Conservation (phyloP, 371 early-diverging fungal genomes). For the Massospora cicadina region DNA sequence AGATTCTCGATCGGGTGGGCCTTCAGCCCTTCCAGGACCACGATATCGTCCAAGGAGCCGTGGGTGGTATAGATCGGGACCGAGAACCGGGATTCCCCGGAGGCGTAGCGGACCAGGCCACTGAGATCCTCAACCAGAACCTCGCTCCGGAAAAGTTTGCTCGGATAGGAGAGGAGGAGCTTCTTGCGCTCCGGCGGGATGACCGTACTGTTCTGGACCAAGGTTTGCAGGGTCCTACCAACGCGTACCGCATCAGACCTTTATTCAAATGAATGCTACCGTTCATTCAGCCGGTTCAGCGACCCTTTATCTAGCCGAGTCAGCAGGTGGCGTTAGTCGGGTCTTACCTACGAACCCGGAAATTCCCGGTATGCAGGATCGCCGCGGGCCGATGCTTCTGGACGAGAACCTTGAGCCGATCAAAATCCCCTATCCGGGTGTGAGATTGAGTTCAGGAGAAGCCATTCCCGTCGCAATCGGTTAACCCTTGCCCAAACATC, state of each 20-base stretch:
- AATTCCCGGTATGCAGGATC: conserved; percentile 49
- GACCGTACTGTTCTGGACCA: conserved; percentile 39
- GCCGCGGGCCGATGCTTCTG: conserved; percentile 32
- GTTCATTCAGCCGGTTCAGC: conserved; percentile 9
- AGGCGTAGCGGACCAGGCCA: conserved; percentile 28
- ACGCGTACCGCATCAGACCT: background rate
- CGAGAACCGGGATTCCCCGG: conserved; percentile 24
- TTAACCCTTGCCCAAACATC: background rate
- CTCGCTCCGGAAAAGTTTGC: conserved; percentile 14
- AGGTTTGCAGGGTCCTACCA: conserved; percentile 33
- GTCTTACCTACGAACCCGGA: conserved; percentile 33
- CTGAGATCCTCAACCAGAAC: background rate
- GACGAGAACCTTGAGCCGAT: conserved; percentile 38
- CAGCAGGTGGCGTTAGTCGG: background rate
- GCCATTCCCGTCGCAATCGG: background rate
- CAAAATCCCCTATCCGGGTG: conserved; percentile 24
- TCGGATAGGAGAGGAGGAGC: conserved; percentile 20
- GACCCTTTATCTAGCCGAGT: conserved; percentile 3
- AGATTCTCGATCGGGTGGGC: conserved; percentile 33
- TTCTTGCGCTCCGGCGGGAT: conserved; percentile 27
- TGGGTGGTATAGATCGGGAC: conserved; percentile 46
- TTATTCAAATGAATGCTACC: background rate
- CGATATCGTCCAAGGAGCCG: conserved; percentile 49
- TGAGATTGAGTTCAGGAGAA: background rate
- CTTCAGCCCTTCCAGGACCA: conserved; percentile 38